Base-by-base conservation (phyloP, 352 stramenopile genomes). In the Phytopythium delawarense region DNA sequence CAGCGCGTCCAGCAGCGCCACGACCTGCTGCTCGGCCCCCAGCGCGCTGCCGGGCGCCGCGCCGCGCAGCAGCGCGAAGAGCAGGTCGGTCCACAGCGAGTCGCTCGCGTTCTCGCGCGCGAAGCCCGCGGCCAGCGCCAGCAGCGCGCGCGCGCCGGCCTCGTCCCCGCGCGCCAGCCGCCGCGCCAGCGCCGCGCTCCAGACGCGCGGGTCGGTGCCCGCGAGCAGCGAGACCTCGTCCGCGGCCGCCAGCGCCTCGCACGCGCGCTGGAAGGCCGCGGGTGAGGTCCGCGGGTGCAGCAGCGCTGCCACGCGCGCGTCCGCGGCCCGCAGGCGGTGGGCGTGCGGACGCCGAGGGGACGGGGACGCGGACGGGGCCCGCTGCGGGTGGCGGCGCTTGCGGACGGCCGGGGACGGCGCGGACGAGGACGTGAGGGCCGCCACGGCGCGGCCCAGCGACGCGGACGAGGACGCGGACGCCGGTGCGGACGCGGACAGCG, bases 1-100 rank as follows among this genome's bases (percentile, higher is more conserved):
- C 39, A 92, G 66, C 4, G 64, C 53, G 18, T 63, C 56, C 39
- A 92, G 54, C 20, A 90, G 51, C 42, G 34, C 53, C 55, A 64
- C 54, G 7, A 71, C 30, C 30, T 76, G 63, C 30, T 86, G 79
- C 37, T 64, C 18, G 4, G 4, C 2, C 21, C n/a, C 11, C 37
- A 46, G 35, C 21, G 4, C 11, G 2, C 2, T 15, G 53, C 8
- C 53, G 13, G 64, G 60, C 30, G 74, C 71, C 9, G 69, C 72
- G 61, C 83, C 74, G 0, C 81, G 78, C 70, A 92, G 54, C 34
- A 89, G 57, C 67, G 83, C 82, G 75, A 91, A 92, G 20, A 92
- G 69, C 64, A 92, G 37, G 60, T 92, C 83, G 7, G 63, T 84
- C 83, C 83, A 92, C 39, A 92, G 65, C 65, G 73, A 63, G 61